These are phyloP conservation scores for Lentinula sp. DNA, from an alignment of 768 basidiomycete species.

Conservation along the genomic window DNA sequence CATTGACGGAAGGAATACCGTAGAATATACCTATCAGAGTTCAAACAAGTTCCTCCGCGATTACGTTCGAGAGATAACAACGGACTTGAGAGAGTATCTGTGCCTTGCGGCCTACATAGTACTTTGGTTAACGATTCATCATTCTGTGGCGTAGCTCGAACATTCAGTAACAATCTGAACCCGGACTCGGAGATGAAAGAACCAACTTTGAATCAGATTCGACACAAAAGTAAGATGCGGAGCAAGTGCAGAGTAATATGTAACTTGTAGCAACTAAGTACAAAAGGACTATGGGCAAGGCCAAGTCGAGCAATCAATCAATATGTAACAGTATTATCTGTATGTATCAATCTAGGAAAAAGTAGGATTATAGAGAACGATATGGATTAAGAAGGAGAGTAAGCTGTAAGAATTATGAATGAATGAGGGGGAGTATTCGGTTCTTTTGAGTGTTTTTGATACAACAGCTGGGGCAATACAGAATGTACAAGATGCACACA, in stretches of 20 bases:
- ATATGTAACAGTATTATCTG: background rate
- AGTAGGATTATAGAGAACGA: background rate
- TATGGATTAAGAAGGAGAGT: background rate
- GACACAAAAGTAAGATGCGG: background rate
- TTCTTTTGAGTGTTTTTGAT: background rate
- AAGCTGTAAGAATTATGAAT: constrained; percentile 4
- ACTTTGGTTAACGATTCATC: background rate
- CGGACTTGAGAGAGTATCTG: background rate
- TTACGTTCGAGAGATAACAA: background rate
- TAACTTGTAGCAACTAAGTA: background rate
- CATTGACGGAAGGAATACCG: background rate
- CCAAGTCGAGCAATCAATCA: background rate
- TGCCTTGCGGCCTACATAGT: background rate
- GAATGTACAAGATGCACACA: background rate
- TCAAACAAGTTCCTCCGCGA: too few relatives aligned
- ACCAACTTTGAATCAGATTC: background rate
- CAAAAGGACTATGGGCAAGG: background rate
- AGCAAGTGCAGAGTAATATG: background rate
- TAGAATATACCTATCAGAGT: background rate
- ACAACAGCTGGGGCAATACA: background rate
- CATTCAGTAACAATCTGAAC: too few relatives aligned
- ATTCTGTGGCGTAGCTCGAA: too few relatives aligned
- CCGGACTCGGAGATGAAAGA: too few relatives aligned
- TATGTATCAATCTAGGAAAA: background rate
- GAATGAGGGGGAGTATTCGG: background rate